phyloP scores from a whole-genome alignment of 495 filamentous ascomycete genomes.

The Tuber indicum region DNA sequence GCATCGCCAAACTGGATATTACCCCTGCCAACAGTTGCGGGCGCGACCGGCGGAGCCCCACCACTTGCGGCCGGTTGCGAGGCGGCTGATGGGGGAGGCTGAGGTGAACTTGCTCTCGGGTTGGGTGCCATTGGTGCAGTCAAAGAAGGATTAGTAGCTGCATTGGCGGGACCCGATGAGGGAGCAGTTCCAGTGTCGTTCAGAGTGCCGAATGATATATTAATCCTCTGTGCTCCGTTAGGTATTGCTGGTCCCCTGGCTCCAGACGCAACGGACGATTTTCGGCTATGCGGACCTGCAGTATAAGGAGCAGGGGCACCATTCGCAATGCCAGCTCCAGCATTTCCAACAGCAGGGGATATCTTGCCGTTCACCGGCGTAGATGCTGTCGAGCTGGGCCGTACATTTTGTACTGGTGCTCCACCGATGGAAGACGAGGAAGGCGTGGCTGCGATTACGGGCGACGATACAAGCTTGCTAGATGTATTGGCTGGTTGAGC shows the following conservation, averaged over 20 bases:
- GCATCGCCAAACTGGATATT: conserved; percentile 39
- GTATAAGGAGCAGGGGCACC: conserved; percentile 26
- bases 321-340: conserved; percentile 35
- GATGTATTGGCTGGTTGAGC: conserved; percentile 4
- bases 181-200: conserved; percentile 34
- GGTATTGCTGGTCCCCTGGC: conserved; percentile 38
- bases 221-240: conserved; percentile 35
- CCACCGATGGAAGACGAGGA: conserved; percentile 31
- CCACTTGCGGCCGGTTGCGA: conserved; percentile 40
- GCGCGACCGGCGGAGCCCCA: conserved; percentile 23
- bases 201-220: conserved; percentile 39
- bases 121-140: conserved; percentile 41
- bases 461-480: conserved; percentile 32
- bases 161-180: conserved; percentile 34
- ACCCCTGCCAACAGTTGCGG: conserved; percentile 18
- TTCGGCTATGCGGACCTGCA: conserved; percentile 38
- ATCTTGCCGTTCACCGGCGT: conserved; percentile 42
- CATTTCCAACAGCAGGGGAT: conserved; percentile 38
- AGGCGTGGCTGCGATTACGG: conserved; percentile 32
- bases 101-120: conserved; percentile 39
- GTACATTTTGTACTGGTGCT: conserved; percentile 42
- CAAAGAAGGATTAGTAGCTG: conserved; percentile 39
- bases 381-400: conserved; percentile 35
- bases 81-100: conserved; percentile 38
- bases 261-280: conserved; percentile 41